Evolutionary conservation across 176 grass and related monocot species (phyloP).

Genomic region (Avena sativa): DNA sequence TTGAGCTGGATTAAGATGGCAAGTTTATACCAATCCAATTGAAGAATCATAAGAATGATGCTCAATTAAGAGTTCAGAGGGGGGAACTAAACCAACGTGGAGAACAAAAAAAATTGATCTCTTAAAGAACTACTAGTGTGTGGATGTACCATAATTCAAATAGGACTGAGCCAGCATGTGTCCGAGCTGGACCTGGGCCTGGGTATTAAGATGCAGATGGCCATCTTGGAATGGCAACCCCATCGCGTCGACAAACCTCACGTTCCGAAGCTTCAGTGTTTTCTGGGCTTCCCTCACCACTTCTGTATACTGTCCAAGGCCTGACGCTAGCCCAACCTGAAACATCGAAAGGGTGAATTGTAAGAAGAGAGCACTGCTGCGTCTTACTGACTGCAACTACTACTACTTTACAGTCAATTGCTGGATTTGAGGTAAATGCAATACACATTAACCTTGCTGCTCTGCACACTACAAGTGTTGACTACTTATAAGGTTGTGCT

Average conservation of each 20-base stretch:
- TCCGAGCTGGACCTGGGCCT: constrained; percentile 83
- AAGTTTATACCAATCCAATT: constrained; percentile 18
- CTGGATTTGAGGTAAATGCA: not conserved
- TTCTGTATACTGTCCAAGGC: constrained; percentile 74
- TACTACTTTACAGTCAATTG: not conserved
- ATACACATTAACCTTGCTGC: not conserved
- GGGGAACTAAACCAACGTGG: not conserved
- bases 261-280: constrained; percentile 63
- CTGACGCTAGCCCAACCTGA: constrained; percentile 88
- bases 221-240: constrained; percentile 70
- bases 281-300: constrained; percentile 76
- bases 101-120: not conserved
- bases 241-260: constrained; percentile 74
- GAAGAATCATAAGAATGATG: constrained; percentile 22
- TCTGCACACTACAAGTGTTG: too few species aligned
- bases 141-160: constrained; percentile 70
- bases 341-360: not conserved
- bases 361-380: not conserved
- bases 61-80: not conserved
- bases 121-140: constrained; percentile 37
- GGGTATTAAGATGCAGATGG: constrained; percentile 84
- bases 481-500: too few species aligned
- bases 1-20: constrained; percentile 1
- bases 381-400: not conserved
- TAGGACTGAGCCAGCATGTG: constrained; percentile 82